Base-by-base conservation (phyloP, 352 stramenopile species). In the Phytophthora pinifolia region DNA sequence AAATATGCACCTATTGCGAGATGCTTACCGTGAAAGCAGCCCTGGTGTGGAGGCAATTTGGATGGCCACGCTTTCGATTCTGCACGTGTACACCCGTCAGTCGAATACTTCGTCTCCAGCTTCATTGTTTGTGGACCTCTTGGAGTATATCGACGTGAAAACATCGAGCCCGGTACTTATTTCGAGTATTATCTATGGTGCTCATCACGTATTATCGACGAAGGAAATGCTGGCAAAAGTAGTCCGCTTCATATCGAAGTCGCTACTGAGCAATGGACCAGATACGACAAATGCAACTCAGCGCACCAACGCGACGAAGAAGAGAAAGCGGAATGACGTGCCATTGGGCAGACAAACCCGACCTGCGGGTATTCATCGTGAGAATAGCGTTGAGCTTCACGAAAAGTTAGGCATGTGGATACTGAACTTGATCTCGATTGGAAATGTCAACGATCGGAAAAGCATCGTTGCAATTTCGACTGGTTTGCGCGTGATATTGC, bases 341-440 rank as follows among this genome's bases (percentile, higher is more conserved):
- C 41, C n/a, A n/a, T n/a, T n/a, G 15, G 29, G 27, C 33, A 38
- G 8, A 14, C 42, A 54, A 39, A 34, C 3, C 22, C 15, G 7
- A 35, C 36, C 37, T 31, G 17, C 31, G n/a, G 37, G 10, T 17
- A 46, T 54, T 25, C 37, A 37, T 43, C 51, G 34, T 18, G 30
- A 65, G 15, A 55, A 57, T 13, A 59, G 36, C 14, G 22, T 13
- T 1, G 44, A 67, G 30, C 41, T 70, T 5, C 48, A 70, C 36
- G 67, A 80, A 32, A 72, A 61, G 14, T n/a, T 86, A 43, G 61
- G 63, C 5, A 34, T 29, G 39, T 86, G 70, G 70, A 49, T 86
- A 34, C 22, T 80, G 34, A 51, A 68, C 27, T 62, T 86, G 29
- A 39, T 83, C 1, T 70, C 68, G n/a, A 63, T 78, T n/a, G 58